These are phyloP conservation scores for Calycina marina DNA, from an alignment of 2,329 filamentous ascomycete genomes.

Conservation along the genomic window DNA sequence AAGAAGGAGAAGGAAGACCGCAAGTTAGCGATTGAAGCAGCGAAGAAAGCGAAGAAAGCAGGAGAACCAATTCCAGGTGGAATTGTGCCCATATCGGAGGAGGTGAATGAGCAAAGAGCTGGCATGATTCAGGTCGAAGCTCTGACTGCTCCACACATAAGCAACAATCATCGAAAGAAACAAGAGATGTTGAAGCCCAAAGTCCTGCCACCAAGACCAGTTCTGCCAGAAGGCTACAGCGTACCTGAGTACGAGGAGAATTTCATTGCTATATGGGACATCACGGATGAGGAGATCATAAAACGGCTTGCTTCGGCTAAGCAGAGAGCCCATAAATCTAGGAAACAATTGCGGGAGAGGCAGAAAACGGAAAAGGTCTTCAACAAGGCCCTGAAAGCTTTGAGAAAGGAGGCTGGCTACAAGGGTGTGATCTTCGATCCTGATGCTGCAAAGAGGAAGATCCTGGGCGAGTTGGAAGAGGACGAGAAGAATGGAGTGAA, in stretches of 20 bases:
- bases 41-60: background rate
- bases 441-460: conserved; percentile 12
- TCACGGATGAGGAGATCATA: conserved; percentile 19
- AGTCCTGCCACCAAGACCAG: conserved; percentile 13
- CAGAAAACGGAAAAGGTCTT: conserved; percentile 17
- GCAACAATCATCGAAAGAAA: conserved; percentile 12
- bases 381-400: conserved; percentile 16
- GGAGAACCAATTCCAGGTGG: background rate
- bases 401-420: conserved; percentile 13
- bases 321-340: conserved; percentile 10
- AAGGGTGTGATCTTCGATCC: conserved; percentile 14
- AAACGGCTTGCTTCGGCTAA: conserved; percentile 13
- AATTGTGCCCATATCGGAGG: background rate
- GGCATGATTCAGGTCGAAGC: background rate
- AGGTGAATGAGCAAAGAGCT: background rate
- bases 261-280: conserved; percentile 22
- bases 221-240: conserved; percentile 16
- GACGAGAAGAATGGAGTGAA: conserved; percentile 3
- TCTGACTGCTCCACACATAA: conserved; percentile 2
- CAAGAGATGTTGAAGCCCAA: conserved; percentile 10
- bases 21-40: conserved; percentile 1
- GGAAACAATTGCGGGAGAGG: conserved; percentile 10
- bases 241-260: conserved; percentile 21
- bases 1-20: conserved; percentile 4
- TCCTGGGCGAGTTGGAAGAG: conserved; percentile 9